Base-by-base conservation (phyloP, 805 yeast species). In the Wickerhamomyces strasburgensis region DNA sequence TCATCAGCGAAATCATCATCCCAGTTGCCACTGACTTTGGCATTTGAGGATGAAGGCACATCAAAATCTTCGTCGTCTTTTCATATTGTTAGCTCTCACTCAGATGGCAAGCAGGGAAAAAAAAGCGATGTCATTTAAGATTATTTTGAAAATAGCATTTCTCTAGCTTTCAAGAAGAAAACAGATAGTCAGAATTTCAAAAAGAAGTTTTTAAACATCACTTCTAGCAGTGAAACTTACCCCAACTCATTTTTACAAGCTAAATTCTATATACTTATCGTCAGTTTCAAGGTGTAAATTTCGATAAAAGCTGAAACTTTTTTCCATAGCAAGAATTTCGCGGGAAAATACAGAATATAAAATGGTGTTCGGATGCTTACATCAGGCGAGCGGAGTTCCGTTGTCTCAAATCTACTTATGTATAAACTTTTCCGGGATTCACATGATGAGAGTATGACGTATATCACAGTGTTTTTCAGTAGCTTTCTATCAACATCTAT, bases 51-150 rank as follows among this genome's bases (percentile, higher is more conserved):
- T 31, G 78, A 62, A 29, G 87, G 78, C 44, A 82, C 77, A 39
- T 79, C 90, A 58, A 85, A 83, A 56, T 84, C 95, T 67, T 88
- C 96, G 77, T 87, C 95, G 74, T 87, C 96, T 55, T 14, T 5
- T 14, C 6, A 10, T 13, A 27, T 23, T 16, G 26, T 27, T 31
- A 34, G 35, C 27, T 10, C 25, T 21, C 10, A 7, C 11, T 21
- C 7, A 21, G 11, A 21, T 21, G 7, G n/a, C n/a, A n/a, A n/a
- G n/a, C n/a, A n/a, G n/a, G n/a, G n/a, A n/a, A n/a, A n/a, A n/a
- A n/a, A n/a, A n/a, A n/a, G n/a, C n/a, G n/a, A n/a, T n/a, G n/a
- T n/a, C n/a, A n/a, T n/a, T n/a, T n/a, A n/a, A n/a, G n/a, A n/a
- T n/a, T n/a, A n/a, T n/a, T n/a, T n/a, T 21, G 11, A 21, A 21